phyloP scores from a whole-genome alignment of 768 basidiomycete species.

The Pholiota microspora region DNA sequence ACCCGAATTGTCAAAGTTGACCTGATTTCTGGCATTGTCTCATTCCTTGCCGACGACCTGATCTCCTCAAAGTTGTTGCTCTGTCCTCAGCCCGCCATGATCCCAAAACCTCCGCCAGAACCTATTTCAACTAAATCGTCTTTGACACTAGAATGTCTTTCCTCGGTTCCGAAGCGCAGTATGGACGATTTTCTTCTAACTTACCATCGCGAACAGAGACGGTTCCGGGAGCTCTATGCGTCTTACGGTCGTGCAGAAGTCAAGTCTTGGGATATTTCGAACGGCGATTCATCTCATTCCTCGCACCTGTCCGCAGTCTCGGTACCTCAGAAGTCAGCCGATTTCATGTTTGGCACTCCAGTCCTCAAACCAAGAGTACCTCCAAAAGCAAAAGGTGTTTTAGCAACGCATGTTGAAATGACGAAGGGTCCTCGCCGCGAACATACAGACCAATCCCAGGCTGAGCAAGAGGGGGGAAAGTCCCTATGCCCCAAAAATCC shows the following conservation, averaged over 20 bases:
- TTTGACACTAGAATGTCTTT: conserved; percentile 19
- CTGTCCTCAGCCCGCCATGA: neutral
- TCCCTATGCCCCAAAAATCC: neutral
- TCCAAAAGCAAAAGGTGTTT: neutral
- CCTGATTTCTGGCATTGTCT: too few species aligned
- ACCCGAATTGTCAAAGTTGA: too few species aligned
- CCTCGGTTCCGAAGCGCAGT: conserved; percentile 36
- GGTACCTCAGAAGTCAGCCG: conserved; percentile 1
- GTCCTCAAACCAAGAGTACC: conserved; percentile 46
- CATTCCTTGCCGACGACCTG: neutral
- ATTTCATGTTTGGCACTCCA: conserved; percentile 51
- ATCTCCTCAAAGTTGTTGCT: too few species aligned
- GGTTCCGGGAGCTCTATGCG: conserved; percentile 42
- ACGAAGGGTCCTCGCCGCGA: neutral
- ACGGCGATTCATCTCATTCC: neutral
- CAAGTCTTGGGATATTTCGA: conserved; percentile 27
- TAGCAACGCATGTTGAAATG: neutral
- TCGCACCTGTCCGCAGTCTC: neutral
- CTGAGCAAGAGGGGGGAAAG: neutral
- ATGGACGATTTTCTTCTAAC: conserved; percentile 39
- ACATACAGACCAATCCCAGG: neutral
- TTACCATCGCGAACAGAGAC: conserved; percentile 50
- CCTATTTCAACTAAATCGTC: neutral
- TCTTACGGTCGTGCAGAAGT: conserved; percentile 34
- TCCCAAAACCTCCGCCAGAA: neutral